Evolutionary conservation across 2,329 filamentous ascomycete genomes (phyloP), one percentile per base, ranked within the genome.

Genomic region (Cladosporium oxysporum): DNA sequence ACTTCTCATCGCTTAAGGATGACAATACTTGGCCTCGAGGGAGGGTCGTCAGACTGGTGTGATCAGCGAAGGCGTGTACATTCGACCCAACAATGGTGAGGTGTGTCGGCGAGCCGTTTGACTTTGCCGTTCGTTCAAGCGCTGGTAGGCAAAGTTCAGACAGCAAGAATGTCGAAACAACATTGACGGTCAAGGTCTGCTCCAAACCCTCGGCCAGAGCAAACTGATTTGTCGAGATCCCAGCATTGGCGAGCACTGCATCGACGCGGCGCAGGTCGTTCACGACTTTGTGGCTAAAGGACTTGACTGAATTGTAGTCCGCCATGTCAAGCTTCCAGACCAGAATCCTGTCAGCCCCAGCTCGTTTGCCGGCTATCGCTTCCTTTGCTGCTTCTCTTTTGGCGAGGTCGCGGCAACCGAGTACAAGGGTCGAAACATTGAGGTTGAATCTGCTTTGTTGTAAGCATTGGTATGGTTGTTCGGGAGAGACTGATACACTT

Each of bases 81-180:
- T 80, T 79, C 31, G 78, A 79, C 5, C 76, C 75, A 1, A 81
- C 75, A 60, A 83, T 75, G 10, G 69, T 65, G 33, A 77, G 67
- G 41, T 71, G 66, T 71, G 65, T 70, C 66, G 75, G 67, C 72
- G 31, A 62, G 68, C 33, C 18, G 65, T 26, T 66, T 6, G 64
- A 21, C n/a, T 35, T 66, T 5, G 73, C 79, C n/a, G 78, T 82
- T 11, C 77, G 74, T 55, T 79, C 78, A 2, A 87, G 75, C 68
- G 80, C 82, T 0, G 84, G 85, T 28, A 87, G 66, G 1, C 86
- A 52, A 0, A 84, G 74, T 0, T 82, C 66, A 0, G 76, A 80
- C 0, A 87, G 75, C 2, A 87, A 71, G 29, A 86, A 78, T 0
- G 82, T 84, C 10, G 76, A 78, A 61, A 87, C 75, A 6, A 85